Base-by-base conservation (phyloP, 306 rosid species). In the Rosa rugosa region DNA sequence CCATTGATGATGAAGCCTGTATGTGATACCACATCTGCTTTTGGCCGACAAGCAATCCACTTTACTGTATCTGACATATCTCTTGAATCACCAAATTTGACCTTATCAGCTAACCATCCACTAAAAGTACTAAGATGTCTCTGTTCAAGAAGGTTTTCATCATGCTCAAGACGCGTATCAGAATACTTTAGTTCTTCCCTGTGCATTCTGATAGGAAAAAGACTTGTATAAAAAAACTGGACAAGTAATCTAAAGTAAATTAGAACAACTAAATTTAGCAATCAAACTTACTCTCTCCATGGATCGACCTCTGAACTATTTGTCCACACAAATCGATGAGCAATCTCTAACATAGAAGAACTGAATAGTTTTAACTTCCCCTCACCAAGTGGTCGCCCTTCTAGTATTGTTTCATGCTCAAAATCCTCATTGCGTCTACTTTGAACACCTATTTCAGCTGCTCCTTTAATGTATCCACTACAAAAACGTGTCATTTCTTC, bases 31-130 rank as follows among this genome's bases (percentile, higher is more conserved):
- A 20, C 53, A 20, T 38, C 10, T 20, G 47, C 10, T 42, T 47
- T 23, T 46, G 57, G 59, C n/a, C 23, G 41, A 22, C 36, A 45
- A 18, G 60, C 60, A 47, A 71, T 6, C 60, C 59, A 71, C 85
- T 16, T 65, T 11, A 34, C 12, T 7, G 45, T 65, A 7, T 65
- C 45, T 2, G 70, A 65, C 70, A 65, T 36, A 7, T 38, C 3
- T 1, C 42, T 8, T 6, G 7, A 1, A 36, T 31, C 70, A 65
- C 25, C 40, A 4, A 12, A n/a, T 12, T 36, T 65, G 2, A 65
- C 45, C 40, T 36, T 65, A 65, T 16, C 2, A 25, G 22, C 36
- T 17, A 65, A 12, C 70, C 23, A 36, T 14, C 2, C 68, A 62
- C 22, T 23, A 16, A 75, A 75, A 23, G 57, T 59, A 0, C 1